Conservation (phyloP, 495 filamentous ascomycete species). For the Cetradonia linearis region DNA sequence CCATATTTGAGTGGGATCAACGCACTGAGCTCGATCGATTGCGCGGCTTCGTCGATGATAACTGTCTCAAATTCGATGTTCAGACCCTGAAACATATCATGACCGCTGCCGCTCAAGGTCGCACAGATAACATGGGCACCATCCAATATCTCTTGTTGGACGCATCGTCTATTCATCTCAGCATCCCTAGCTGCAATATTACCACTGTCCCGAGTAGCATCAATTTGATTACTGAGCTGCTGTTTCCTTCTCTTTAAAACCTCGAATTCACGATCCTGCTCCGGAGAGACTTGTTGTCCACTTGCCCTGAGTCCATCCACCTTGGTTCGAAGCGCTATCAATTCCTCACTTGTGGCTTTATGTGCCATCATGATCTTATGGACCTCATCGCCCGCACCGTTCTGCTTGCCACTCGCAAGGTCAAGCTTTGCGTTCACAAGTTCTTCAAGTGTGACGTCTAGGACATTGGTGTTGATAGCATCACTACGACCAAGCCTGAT, state of each 20-base stretch:
- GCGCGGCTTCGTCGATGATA: constrained; percentile 94
- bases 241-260: constrained; percentile 62
- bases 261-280: constrained; percentile 68
- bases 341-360: constrained; percentile 58
- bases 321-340: constrained; percentile 53
- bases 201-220: constrained; percentile 73
- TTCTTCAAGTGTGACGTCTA: constrained; percentile 89
- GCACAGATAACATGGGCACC: constrained; percentile 88
- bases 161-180: constrained; percentile 72
- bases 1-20: constrained; percentile 97
- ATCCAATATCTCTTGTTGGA: constrained; percentile 85
- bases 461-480: constrained; percentile 80
- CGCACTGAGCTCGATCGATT: constrained; percentile 94
- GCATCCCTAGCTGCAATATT: constrained; percentile 63
- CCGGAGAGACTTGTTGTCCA: constrained; percentile 48
- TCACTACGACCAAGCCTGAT: constrained; percentile 87
- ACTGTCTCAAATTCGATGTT: constrained; percentile 97
- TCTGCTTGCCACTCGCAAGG: constrained; percentile 32
- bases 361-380: constrained; percentile 77
- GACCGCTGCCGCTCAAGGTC: constrained; percentile 88
- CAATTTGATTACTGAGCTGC: constrained; percentile 66
- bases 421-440: constrained; percentile 67
- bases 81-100: constrained; percentile 92
- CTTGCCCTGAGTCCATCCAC: constrained; percentile 60
- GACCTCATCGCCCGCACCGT: constrained; percentile 42